Base-by-base conservation (phyloP, 257 asterid genomes). In the Schizonepeta tenuifolia region DNA sequence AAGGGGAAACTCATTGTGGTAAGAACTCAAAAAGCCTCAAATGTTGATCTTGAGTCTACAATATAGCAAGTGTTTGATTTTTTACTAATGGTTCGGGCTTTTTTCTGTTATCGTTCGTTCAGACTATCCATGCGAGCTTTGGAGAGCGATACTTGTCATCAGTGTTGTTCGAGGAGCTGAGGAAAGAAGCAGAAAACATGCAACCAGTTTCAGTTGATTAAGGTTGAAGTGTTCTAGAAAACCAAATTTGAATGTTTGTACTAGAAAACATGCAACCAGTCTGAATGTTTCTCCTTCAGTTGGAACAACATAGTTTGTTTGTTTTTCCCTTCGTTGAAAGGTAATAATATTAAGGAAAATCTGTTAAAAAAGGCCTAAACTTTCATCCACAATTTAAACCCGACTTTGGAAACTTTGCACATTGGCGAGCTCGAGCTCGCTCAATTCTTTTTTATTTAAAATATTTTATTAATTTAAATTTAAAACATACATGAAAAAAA, bases 1-100 rank as follows among this genome's bases (percentile, higher is more conserved):
- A 86, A 88, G 80, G 98, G 97, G 66, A 94, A 91, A 81, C 99
- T 94, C 74, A 91, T 91, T 55, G 97, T 94, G 93, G 98, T 94
- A 88, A 26, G 86, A 77, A 69, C 24, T 33, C 2, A 15, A 43
- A 17, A 9, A 49, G 18, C 31, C 28, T 9, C 3, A 5, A 26
- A 17, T 22, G 9, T 6, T 75, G 11, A 20, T 65, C 13, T 28
- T 28, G 3, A 2, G 18, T 36, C 14, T 24, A 24, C 28, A 1
- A 24, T 1, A 24, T 31, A 9, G 0, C 9, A 54, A 54, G 15
- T 9, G 5, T 44, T n/a, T 14, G 9, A 12, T 1, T 72, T 59
- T 17, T 41, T 17, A 57, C 7, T 35, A 26, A 15, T 38, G 33
- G 1, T 3, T 21, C 1, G 15, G 0, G 31, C 38, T 65, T 22